Evolutionary conservation across 306 rosid species (phyloP).

Genomic region (Cucumis sativus): DNA sequence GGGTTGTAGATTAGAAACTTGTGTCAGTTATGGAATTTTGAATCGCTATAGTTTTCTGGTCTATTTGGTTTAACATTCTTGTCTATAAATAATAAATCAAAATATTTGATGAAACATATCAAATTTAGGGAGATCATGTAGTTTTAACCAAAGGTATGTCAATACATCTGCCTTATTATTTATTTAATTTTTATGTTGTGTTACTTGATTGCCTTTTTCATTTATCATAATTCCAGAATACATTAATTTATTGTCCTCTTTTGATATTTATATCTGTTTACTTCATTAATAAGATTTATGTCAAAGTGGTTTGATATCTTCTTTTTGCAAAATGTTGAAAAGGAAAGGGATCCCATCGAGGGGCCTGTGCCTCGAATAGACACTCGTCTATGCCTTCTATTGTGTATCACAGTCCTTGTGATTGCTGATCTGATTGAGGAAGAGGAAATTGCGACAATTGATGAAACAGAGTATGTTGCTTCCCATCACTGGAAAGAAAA

Average conservation of each 20-base stretch:
- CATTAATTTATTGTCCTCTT: not conserved
- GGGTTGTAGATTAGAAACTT: not conserved
- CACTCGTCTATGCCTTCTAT: slow-evolving; percentile 78
- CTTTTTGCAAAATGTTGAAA: not conserved
- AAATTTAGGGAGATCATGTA: not conserved
- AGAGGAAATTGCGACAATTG: slow-evolving; percentile 41
- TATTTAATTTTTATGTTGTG: too few species aligned
- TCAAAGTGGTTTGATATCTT: not conserved
- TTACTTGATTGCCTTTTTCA: not conserved
- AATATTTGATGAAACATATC: not conserved
- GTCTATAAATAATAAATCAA: too few species aligned
- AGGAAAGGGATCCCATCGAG: slow-evolving; percentile 98
- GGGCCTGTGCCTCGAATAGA: slow-evolving; percentile 98
- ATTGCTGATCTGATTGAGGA: slow-evolving; percentile 75
- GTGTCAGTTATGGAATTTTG: not conserved
- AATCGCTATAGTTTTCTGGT: not conserved
- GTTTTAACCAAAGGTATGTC: not conserved
- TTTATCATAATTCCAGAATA: not conserved
- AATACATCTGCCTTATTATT: not conserved
- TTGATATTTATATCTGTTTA: not conserved
- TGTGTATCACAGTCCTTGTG: slow-evolving; percentile 74
- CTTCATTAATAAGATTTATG: not conserved
- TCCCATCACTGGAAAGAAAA: slow-evolving; percentile 48
- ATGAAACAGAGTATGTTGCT: slow-evolving; percentile 32
- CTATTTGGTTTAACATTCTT: not conserved